These are phyloP conservation scores for Quercus berberidifolia DNA, from an alignment of 306 rosid species.

Conservation along the genomic window DNA sequence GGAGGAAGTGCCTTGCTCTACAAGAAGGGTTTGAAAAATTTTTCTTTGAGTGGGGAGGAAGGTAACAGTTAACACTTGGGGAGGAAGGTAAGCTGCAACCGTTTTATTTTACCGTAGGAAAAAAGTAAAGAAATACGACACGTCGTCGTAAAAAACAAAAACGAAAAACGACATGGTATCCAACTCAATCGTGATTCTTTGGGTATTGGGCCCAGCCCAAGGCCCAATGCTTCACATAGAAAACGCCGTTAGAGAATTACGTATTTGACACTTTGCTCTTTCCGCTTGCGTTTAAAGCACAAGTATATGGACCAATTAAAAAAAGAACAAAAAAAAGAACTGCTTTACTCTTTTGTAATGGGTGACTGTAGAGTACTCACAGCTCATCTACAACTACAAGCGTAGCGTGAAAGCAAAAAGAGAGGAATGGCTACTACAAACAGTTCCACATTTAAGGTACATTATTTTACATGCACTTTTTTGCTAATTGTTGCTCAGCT, in stretches of 20 bases:
- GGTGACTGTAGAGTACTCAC: neutral
- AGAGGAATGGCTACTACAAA: neutral
- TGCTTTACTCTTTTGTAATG: neutral
- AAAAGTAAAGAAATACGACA: neutral
- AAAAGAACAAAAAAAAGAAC: neutral
- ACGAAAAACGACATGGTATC: neutral
- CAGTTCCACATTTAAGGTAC: neutral
- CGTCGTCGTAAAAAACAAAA: neutral
- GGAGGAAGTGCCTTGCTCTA: neutral
- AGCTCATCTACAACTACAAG: neutral
- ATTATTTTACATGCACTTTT: neutral
- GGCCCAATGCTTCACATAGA: no score
- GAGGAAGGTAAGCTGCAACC: neutral
- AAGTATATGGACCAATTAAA: no score
- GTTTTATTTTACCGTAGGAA: no score
- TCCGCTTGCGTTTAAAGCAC: no score
- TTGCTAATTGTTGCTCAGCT: neutral
- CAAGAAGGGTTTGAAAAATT: neutral
- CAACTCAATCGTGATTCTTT: neutral
- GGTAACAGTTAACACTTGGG: neutral
- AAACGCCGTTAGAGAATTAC: no score
- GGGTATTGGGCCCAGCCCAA: neutral
- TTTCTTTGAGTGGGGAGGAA: neutral
- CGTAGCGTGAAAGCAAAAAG: neutral
- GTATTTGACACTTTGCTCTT: no score